phyloP scores from a whole-genome alignment of 768 basidiomycete genomes.

The Myochromella boudieri region DNA sequence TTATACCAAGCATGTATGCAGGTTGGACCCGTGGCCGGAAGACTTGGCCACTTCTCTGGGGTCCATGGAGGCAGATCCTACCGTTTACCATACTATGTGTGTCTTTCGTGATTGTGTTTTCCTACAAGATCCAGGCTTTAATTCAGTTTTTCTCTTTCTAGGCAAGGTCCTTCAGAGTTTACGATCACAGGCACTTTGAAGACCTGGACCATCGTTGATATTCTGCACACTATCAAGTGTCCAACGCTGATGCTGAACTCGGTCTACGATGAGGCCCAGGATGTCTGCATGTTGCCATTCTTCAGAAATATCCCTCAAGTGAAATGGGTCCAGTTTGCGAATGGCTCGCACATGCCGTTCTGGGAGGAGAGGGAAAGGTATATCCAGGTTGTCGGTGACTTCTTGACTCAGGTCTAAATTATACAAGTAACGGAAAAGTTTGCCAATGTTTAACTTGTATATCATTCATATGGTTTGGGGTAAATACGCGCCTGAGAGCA shows the following conservation, averaged over 20 bases:
- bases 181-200: conserved; percentile 23
- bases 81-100: conserved; percentile 28
- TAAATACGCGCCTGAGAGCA: too few species aligned
- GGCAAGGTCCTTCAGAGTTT: conserved; percentile 17
- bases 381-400: conserved; percentile 36
- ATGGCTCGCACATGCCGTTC: conserved; percentile 45
- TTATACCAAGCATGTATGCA: conserved; percentile 25
- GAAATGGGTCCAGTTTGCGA: conserved; percentile 44
- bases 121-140: neutral
- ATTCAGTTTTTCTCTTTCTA: neutral
- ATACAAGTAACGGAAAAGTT: too few species aligned
- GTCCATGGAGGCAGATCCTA: conserved; percentile 22
- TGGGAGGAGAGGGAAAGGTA: conserved; percentile 44
- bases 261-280: conserved; percentile 39
- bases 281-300: conserved; percentile 36
- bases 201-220: conserved; percentile 46
- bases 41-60: conserved; percentile 20
- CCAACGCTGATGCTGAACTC: conserved; percentile 46
- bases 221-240: conserved; percentile 36
- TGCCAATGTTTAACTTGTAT: too few species aligned
- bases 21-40: conserved; percentile 23
- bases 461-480: too few species aligned
- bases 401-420: conserved; percentile 21
- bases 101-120: conserved; percentile 16
- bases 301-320: conserved; percentile 38